These are phyloP conservation scores for Oryza nivara DNA, from an alignment of 176 grass and related monocot species.

Conservation along the genomic window DNA sequence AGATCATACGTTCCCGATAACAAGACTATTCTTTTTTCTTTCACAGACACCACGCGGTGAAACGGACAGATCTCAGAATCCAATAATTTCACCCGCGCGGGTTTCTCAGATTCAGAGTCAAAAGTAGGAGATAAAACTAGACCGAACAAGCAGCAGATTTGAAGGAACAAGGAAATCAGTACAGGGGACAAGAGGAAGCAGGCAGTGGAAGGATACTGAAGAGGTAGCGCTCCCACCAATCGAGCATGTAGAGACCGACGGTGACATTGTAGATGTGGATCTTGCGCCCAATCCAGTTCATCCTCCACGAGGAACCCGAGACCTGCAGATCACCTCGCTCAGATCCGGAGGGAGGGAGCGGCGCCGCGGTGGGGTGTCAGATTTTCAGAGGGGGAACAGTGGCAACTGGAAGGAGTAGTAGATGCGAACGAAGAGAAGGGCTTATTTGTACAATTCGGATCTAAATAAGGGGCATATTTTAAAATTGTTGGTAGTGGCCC, in stretches of 20 bases:
- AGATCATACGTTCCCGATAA: neutral
- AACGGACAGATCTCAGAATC: conserved; percentile 7
- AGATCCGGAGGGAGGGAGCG: conserved; percentile 38
- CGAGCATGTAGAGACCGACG: conserved; percentile 92
- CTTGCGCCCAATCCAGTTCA: conserved; percentile 88
- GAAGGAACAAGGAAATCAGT: conserved; percentile 11
- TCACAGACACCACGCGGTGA: neutral
- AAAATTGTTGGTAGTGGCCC: neutral
- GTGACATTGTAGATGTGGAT: conserved; percentile 90
- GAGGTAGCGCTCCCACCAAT: conserved; percentile 97
- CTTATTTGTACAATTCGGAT: neutral
- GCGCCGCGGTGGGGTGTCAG: neutral
- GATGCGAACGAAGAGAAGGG: neutral
- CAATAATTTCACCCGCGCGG: neutral
- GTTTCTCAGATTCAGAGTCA: conserved; percentile 25
- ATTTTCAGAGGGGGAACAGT: neutral
- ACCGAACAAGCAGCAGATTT: neutral
- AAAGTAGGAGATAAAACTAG: neutral
- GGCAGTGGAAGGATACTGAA: conserved; percentile 76
- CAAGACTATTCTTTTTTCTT: neutral
- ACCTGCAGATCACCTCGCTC: conserved; percentile 34
- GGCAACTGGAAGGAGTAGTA: neutral
- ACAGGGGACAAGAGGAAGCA: neutral
- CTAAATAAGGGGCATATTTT: neutral
- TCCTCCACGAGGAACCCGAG: conserved; percentile 19